A percentile compares a stretch with the other conserved stretches of the same genome.
These are phyloP conservation scores for Ophiognomonia clavigignenti-juglandacearum DNA, from an alignment of 2,329 filamentous ascomycete genomes.

Conservation along the genomic window DNA sequence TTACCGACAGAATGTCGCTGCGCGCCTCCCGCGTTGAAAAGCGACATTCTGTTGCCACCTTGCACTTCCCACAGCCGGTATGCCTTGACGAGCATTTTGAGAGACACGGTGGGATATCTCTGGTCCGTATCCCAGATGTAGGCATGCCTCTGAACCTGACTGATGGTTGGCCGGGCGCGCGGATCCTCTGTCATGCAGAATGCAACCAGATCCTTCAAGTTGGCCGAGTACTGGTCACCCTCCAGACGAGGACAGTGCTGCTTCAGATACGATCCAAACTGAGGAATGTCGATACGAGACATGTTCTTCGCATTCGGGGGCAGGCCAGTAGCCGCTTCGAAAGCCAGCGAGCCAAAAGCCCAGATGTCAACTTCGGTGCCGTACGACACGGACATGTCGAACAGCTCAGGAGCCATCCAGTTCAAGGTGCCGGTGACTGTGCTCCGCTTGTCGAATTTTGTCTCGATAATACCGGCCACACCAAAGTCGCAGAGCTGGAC, in stretches of 20 bases:
- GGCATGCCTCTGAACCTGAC: conserved; percentile 62
- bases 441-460: conserved; percentile 68
- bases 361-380: conserved; percentile 76
- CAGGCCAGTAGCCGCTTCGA: conserved; percentile 73
- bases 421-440: conserved; percentile 79
- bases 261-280: conserved; percentile 53
- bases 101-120: conserved; percentile 57
- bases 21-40: conserved; percentile 57
- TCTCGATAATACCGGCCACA: conserved; percentile 73
- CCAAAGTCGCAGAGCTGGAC: conserved; percentile 85
- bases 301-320: conserved; percentile 63
- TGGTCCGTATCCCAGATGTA: conserved; percentile 62
- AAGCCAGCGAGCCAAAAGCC: conserved; percentile 78
- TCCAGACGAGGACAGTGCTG: conserved; percentile 64
- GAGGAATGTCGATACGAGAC: conserved; percentile 37
- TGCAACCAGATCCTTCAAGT: conserved; percentile 64
- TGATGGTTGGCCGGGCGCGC: conserved; percentile 62
- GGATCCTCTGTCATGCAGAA: conserved; percentile 70
- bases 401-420: conserved; percentile 83
- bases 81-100: conserved; percentile 63
- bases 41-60: conserved; percentile 64
- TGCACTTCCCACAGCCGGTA: conserved; percentile 73
- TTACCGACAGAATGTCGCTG: conserved; percentile 41
- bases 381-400: conserved; percentile 59
- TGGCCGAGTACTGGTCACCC: conserved; percentile 65